Base-by-base conservation (phyloP, 2,329 filamentous ascomycete genomes). In the Talaromyces sp. region DNA sequence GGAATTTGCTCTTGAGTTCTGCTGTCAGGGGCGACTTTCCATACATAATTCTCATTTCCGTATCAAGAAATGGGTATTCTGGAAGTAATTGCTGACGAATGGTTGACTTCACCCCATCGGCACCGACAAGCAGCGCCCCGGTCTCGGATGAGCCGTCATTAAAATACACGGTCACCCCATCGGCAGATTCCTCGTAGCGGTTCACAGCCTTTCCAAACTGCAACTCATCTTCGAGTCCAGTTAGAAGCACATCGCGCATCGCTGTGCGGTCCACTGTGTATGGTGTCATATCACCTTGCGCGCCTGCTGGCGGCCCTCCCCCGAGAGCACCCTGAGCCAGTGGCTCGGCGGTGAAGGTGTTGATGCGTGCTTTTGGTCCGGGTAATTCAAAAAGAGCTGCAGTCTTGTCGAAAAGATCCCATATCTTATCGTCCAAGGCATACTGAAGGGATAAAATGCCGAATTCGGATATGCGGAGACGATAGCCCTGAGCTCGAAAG, bases 41-140 rank as follows among this genome's bases (percentile, higher is more conserved):
- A 56, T 75, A 80, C 11, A 80, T 69, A 27, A 72, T 71, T 11
- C 74, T 66, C 17, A 70, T 70, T 9, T 71, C 68, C 0, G 76
- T 76, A 61, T 81, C 77, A 4, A 80, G 55, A 4, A 70, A 60
- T 21, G 67, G 62, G 38, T 71, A 69, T 0, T 69, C 56, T 0
- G 77, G 78, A 2, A 78, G 61, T 19, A 72, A 64, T 58, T 78
- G 77, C 29, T 65, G 71, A 6, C 77, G 68, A n/a, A 77, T 69
- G 11, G 58, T 58, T 19, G 73, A 78, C 21, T 71, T 65, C 14
- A 69, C 66, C 7, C 77, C 77, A 63, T 79, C 76, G 1, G 76
- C 74, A 10, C 76, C 77, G 14, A 79, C 67, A 2, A 79, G 65
- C 6, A 78, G 62, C 7, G 64, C 63, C 0, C 75, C 76, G 1